Evolutionary conservation across 768 basidiomycete species (phyloP).

Genomic region (Russula compacta): DNA sequence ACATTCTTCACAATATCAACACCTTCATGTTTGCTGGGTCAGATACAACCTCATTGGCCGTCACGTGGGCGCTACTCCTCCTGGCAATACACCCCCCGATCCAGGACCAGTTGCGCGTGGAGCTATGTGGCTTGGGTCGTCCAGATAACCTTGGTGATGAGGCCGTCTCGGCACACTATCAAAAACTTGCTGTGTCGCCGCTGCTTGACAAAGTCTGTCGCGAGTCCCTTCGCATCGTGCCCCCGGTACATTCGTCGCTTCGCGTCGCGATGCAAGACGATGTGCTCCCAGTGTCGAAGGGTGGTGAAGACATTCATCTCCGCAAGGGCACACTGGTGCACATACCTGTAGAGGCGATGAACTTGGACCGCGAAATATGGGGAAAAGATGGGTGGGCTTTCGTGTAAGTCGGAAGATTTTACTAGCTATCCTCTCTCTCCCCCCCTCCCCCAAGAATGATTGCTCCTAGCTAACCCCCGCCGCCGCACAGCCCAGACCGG

Average conservation of each 20-base stretch:
- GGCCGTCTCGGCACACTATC: conserved; percentile 39
- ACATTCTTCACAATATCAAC: conserved; percentile 78
- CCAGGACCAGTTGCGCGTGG: conserved; percentile 64
- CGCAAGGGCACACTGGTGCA: conserved; percentile 68
- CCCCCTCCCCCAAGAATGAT: not conserved
- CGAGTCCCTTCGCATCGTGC: conserved; percentile 69
- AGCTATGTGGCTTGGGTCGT: conserved; percentile 43
- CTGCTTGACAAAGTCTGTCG: conserved; percentile 68
- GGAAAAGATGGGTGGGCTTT: conserved; percentile 77
- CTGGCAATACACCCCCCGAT: conserved; percentile 58
- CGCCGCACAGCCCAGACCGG: conserved; percentile 54
- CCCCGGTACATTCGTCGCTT: conserved; percentile 75
- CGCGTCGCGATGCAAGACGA: conserved; percentile 74
- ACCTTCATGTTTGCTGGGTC: conserved; percentile 90
- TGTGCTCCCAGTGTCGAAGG: conserved; percentile 57
- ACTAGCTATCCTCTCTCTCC: not conserved
- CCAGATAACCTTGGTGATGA: conserved; percentile 41
- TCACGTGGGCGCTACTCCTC: conserved; percentile 78
- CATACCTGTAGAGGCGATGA: conserved; percentile 72
- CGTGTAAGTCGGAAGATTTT: conserved; percentile 36
- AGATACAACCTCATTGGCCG: conserved; percentile 72
- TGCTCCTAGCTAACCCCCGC: not conserved
- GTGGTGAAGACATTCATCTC: conserved; percentile 41
- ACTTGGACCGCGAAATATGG: conserved; percentile 70
- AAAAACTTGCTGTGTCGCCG: conserved; percentile 51